Conservation (phyloP, 1,139 yeast genomes). For the Protomyces lactucae-debilis region DNA sequence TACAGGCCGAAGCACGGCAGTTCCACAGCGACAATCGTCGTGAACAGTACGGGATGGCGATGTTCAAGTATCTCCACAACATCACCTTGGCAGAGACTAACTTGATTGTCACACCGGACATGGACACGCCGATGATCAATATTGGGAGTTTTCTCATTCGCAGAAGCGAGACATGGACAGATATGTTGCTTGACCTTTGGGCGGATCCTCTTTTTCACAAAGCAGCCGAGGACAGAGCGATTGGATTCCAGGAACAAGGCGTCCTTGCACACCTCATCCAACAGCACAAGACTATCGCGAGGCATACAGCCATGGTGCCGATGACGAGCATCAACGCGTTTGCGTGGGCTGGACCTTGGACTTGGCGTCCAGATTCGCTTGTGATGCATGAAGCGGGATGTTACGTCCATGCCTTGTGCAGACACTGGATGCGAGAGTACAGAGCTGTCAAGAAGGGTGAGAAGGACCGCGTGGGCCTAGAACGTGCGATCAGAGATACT, state of each 20-base stretch:
- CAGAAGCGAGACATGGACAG: conserved; percentile 35
- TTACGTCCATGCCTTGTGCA: neutral
- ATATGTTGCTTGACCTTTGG: conserved; percentile 35
- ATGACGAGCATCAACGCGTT: conserved; percentile 40
- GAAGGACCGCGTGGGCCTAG: conserved; percentile 9
- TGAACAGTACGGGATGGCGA: conserved; percentile 9
- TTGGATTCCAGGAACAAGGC: conserved; percentile 35
- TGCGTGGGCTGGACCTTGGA: neutral
- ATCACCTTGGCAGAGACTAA: conserved; percentile 29
- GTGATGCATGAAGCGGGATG: neutral
- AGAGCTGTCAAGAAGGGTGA: neutral
- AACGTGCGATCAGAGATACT: too few relatives aligned
- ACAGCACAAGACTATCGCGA: conserved; percentile 27
- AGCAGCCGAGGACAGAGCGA: conserved; percentile 28
- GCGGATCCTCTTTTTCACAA: conserved; percentile 32
- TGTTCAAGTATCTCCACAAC: neutral
- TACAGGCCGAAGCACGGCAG: conserved; percentile 31
- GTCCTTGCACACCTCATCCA: conserved; percentile 31
- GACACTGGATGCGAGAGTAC: neutral
- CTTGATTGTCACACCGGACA: conserved; percentile 34
- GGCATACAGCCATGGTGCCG: conserved; percentile 39
- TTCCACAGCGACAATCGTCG: conserved; percentile 15
- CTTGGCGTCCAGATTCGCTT: neutral
- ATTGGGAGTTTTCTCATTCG: conserved; percentile 42
- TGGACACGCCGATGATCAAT: conserved; percentile 36